Percentiles rank a stretch among this genome's conserved stretches.
These are phyloP conservation scores for Diplogelasinospora grovesii DNA, from an alignment of 495 filamentous ascomycete genomes.

Conservation along the genomic window DNA sequence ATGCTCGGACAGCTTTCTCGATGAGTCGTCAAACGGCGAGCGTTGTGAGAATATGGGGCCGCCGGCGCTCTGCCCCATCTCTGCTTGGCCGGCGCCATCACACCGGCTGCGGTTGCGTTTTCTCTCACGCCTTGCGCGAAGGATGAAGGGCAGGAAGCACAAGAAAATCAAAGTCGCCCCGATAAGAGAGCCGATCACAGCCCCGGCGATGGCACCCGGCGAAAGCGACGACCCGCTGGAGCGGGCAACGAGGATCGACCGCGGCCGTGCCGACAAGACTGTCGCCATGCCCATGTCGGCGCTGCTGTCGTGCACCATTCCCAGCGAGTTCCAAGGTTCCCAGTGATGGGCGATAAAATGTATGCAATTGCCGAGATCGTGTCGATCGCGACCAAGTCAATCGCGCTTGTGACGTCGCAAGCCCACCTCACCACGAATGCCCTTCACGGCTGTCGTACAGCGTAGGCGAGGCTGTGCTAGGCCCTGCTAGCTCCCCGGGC, in stretches of 20 bases:
- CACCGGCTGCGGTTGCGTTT: slow-evolving; percentile 12
- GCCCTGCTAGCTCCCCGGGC: slow-evolving; percentile 7
- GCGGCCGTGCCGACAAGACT: slow-evolving; percentile 14
- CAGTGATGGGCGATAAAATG: not conserved
- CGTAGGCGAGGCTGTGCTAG: slow-evolving; percentile 6
- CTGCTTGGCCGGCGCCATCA: slow-evolving; percentile 19
- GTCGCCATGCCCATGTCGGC: slow-evolving; percentile 16
- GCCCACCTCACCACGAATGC: slow-evolving; percentile 4
- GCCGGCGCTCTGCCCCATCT: slow-evolving; percentile 30
- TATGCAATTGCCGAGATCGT: too few relatives aligned
- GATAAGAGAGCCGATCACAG: slow-evolving; percentile 28
- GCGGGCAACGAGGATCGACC: slow-evolving; percentile 24
- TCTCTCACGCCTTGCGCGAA: slow-evolving; percentile 23
- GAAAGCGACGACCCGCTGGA: slow-evolving; percentile 18
- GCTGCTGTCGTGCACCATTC: slow-evolving; percentile 6
- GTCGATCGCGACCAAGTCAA: slow-evolving; percentile 3
- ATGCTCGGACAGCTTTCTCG: slow-evolving; percentile 18
- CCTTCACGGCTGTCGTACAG: not conserved
- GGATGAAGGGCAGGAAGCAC: slow-evolving; percentile 27
- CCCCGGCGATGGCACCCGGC: slow-evolving; percentile 29
- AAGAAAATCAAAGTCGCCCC: slow-evolving; percentile 25
- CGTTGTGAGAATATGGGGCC: slow-evolving; percentile 22
- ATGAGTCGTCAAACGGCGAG: slow-evolving; percentile 12
- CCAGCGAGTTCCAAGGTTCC: not conserved
- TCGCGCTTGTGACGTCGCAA: not conserved